Percentiles rank a stretch among this genome's conserved stretches.
Conservation (phyloP, 2,329 filamentous ascomycete species). For the Penicillium capsulatum region DNA sequence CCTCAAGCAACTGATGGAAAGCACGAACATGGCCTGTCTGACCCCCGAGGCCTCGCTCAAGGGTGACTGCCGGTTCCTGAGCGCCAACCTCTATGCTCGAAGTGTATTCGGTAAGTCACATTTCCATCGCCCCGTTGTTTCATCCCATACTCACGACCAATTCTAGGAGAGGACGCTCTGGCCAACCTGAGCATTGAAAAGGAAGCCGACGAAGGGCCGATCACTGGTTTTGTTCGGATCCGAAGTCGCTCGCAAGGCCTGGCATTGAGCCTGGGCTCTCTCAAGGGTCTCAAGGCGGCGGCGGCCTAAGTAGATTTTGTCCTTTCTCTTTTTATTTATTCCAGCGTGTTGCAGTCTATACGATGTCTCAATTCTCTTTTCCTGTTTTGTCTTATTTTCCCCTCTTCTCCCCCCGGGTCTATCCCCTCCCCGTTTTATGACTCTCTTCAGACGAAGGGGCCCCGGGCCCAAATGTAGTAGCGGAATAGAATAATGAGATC, state of each 20-base stretch:
- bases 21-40: conserved; percentile 97
- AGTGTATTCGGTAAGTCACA: conserved; percentile 86
- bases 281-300: conserved; percentile 86
- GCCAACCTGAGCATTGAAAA: conserved; percentile 98
- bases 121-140: background rate
- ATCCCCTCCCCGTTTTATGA: conserved; percentile 16
- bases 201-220: conserved; percentile 88
- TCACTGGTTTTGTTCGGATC: conserved; percentile 97
- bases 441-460: background rate
- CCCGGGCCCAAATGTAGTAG: conserved; percentile 1
- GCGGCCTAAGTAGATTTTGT: conserved; percentile 33
- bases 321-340: too few species aligned
- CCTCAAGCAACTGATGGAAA: conserved; percentile 90
- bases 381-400: conserved; percentile 18
- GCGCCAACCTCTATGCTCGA: conserved; percentile 90
- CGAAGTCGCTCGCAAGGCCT: conserved; percentile 93
- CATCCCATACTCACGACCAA: conserved; percentile 21
- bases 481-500: too few species aligned
- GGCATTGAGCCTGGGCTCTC: conserved; percentile 83
- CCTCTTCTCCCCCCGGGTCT: conserved; percentile 5
- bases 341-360: conserved; percentile 30
- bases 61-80: conserved; percentile 96
- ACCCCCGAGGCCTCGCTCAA: conserved; percentile 95
- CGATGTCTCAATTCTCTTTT: conserved; percentile 21
- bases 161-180: conserved; percentile 87